These are phyloP conservation scores for Tetrapisispora pingtungensis DNA, from an alignment of 805 yeast species.

Conservation along the genomic window DNA sequence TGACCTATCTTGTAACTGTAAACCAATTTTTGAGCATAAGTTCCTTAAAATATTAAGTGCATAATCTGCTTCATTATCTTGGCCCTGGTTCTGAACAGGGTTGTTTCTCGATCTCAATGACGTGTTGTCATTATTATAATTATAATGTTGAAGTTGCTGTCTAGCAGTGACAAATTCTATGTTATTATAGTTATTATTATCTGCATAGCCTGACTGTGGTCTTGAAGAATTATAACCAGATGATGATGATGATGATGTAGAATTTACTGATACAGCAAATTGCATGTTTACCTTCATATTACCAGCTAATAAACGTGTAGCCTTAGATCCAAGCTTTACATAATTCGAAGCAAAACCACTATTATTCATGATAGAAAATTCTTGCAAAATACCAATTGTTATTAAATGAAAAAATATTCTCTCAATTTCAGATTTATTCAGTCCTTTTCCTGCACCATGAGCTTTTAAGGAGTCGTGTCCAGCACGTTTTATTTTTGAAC, in stretches of 20 bases:
- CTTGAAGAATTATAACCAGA: constrained; percentile 2
- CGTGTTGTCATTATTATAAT: constrained; percentile 3
- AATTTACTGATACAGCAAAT: constrained; percentile 30
- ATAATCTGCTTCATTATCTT: constrained; percentile 13
- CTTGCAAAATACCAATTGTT: constrained; percentile 54
- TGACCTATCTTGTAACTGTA: constrained; percentile 17
- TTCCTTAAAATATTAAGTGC: constrained; percentile 21
- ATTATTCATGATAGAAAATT: constrained; percentile 59
- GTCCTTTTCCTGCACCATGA: constrained; percentile 61
- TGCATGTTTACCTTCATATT: constrained; percentile 40
- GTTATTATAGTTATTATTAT: not conserved
- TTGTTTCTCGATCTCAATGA: constrained; percentile 4
- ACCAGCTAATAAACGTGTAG: constrained; percentile 39
- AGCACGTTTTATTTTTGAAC: constrained; percentile 46
- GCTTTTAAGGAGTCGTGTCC: constrained; percentile 52
- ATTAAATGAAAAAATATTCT: constrained; percentile 73
- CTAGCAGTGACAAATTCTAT: constrained; percentile 9
- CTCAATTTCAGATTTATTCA: constrained; percentile 64
- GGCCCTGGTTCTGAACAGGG: constrained; percentile 5
- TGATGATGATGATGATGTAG: constrained; percentile 11
- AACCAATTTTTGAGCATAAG: constrained; percentile 13
- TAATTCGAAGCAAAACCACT: constrained; percentile 79
- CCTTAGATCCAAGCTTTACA: constrained; percentile 50
- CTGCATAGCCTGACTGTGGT: not conserved
- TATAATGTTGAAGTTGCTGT: constrained; percentile 8